A percentile compares a stretch with the other conserved stretches of the same genome.
Conservation (phyloP, 495 filamentous ascomycete species). For the Daldinia vernicosa region DNA sequence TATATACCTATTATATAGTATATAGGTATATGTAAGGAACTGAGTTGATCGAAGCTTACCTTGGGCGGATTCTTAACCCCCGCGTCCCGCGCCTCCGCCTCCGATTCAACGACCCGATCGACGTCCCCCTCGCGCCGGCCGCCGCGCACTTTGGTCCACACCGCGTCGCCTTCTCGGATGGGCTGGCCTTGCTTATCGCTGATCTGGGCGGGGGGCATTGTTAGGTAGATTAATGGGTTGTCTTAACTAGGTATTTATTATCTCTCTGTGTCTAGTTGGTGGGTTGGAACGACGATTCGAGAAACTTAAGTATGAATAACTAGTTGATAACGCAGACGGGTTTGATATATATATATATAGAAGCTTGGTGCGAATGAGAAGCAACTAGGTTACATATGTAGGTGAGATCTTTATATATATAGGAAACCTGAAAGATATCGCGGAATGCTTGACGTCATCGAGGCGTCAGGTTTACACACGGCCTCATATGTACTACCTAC, state of each 20-base stretch:
- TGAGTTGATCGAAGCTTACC: slow-evolving; percentile 27
- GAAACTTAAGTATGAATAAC: too few species aligned
- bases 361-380: not conserved
- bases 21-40: too few species aligned
- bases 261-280: too few species aligned
- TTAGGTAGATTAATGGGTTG: not conserved
- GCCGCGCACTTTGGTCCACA: slow-evolving; percentile 49
- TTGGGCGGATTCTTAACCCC: slow-evolving; percentile 57
- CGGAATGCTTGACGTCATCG: slow-evolving; percentile 10
- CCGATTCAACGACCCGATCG: slow-evolving; percentile 48
- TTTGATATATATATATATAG: not conserved
- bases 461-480: slow-evolving; percentile 5
- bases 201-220: slow-evolving; percentile 35
- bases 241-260: not conserved
- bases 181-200: slow-evolving; percentile 49
- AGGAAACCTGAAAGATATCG: not conserved
- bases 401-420: not conserved
- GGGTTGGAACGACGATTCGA: too few species aligned
- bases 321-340: too few species aligned
- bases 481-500: too few species aligned
- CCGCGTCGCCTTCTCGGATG: slow-evolving; percentile 51
- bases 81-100: slow-evolving; percentile 49
- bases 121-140: slow-evolving; percentile 51
- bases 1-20: too few species aligned
- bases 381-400: too few species aligned